Conservation (phyloP, 371 early-diverging fungal species). For the Saksenaea oblongispora region DNA sequence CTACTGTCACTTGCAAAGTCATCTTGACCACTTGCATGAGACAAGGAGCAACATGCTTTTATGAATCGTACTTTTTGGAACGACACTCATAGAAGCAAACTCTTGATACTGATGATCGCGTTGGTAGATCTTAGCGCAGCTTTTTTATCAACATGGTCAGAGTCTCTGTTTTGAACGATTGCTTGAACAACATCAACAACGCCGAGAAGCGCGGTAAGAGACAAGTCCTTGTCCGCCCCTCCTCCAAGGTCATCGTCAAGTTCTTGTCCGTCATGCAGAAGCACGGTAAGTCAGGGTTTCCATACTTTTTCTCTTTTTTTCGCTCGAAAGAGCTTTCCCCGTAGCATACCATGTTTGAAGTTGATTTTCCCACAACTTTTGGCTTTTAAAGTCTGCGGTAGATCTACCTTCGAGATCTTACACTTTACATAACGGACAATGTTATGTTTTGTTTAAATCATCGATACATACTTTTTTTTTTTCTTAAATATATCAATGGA, state of each 20-base stretch:
- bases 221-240: constrained; percentile 96
- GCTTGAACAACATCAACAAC: constrained; percentile 98
- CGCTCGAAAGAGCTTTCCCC: background rate
- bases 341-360: constrained; percentile 69
- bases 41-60: constrained; percentile 1
- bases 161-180: constrained; percentile 78
- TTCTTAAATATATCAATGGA: background rate
- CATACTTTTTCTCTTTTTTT: constrained; percentile 2
- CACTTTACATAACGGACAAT: constrained; percentile 30
- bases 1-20: background rate
- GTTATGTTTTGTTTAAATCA: constrained; percentile 2
- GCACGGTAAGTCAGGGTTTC: constrained; percentile 74
- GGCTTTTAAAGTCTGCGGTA: constrained; percentile 75
- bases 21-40: background rate
- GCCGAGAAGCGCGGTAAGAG: constrained; percentile 98
- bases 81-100: constrained; percentile 2
- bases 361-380: constrained; percentile 38
- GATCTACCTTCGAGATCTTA: constrained; percentile 49
- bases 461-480: background rate
- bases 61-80: background rate
- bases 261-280: constrained; percentile 99
- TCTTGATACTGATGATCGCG: background rate
- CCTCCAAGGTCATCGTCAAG: constrained; percentile 97
- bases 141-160: constrained; percentile 34
- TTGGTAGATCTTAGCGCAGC: constrained; percentile 5